phyloP scores from a whole-genome alignment of 768 basidiomycete genomes.

The Trametes meyenii region DNA sequence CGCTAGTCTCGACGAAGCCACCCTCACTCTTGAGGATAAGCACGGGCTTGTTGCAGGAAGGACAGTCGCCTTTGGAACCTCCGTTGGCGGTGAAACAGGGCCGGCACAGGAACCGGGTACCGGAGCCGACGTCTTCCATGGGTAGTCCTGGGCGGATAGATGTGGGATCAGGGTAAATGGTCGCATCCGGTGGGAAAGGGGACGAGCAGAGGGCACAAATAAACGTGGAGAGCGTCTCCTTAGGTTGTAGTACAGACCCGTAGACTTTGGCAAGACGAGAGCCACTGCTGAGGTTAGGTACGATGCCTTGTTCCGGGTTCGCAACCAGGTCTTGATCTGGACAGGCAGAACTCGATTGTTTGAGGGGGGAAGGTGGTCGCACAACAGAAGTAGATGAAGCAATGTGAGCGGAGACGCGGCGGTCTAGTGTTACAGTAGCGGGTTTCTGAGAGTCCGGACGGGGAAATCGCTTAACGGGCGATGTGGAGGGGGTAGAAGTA shows the following conservation, averaged over 20 bases:
- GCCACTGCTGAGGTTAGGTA: conserved; percentile 54
- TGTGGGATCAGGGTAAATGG: conserved; percentile 79
- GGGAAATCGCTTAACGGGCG: conserved; percentile 52
- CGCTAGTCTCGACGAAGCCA: conserved; percentile 70
- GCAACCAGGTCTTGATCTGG: conserved; percentile 39
- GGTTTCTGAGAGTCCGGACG: conserved; percentile 43
- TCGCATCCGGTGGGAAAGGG: conserved; percentile 78
- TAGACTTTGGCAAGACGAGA: conserved; percentile 80
- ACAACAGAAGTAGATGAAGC: conserved; percentile 48
- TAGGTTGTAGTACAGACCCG: conserved; percentile 80
- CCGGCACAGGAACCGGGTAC: conserved; percentile 67
- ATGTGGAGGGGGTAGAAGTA: conserved; percentile 25
- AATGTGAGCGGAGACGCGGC: conserved; percentile 61
- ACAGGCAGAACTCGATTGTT: conserved; percentile 37
- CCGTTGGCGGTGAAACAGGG: conserved; percentile 72
- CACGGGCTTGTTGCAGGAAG: conserved; percentile 68
- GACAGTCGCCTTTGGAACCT: conserved; percentile 77
- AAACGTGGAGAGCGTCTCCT: conserved; percentile 69
- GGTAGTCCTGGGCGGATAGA: conserved; percentile 30
- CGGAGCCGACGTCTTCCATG: conserved; percentile 23
- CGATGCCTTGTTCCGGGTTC: conserved; percentile 59
- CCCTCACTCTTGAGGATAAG: conserved; percentile 78
- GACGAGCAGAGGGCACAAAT: conserved; percentile 67
- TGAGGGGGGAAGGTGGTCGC: conserved; percentile 62
- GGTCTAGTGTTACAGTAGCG: conserved; percentile 39